phyloP scores from a whole-genome alignment of 371 early-diverging fungal species.

The Lichtheimia corymbifera region DNA sequence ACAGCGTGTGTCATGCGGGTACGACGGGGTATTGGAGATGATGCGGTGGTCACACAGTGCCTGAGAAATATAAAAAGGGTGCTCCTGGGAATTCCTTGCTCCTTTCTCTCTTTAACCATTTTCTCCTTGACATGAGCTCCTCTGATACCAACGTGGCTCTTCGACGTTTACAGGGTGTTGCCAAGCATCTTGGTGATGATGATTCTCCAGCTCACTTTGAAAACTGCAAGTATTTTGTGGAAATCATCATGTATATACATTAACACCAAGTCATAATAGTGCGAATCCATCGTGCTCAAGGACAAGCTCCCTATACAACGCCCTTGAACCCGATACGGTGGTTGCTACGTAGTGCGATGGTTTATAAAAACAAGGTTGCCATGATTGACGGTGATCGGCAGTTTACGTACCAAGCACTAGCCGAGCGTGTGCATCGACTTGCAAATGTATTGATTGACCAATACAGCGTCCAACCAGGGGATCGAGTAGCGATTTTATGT shows the following conservation, averaged over 20 bases:
- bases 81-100: slow-evolving; percentile 1
- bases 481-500: slow-evolving; percentile 61
- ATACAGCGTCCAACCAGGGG: slow-evolving; percentile 26
- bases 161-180: background rate
- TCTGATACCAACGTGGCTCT: background rate
- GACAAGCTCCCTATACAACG: slow-evolving; percentile 24
- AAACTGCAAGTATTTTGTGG: background rate
- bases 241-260: background rate
- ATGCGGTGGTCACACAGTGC: background rate
- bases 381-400: slow-evolving; percentile 42
- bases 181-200: background rate
- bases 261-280: slow-evolving; percentile 13
- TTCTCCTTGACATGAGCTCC: background rate
- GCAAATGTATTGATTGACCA: slow-evolving; percentile 40
- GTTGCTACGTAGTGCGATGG: slow-evolving; percentile 53
- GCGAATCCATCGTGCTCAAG: slow-evolving; percentile 25
- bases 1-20: too few species aligned
- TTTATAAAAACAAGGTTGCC: slow-evolving; percentile 51
- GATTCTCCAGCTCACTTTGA: background rate
- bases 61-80: background rate
- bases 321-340: slow-evolving; percentile 53
- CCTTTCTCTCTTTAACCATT: background rate
- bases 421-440: slow-evolving; percentile 43
- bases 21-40: too few species aligned
- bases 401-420: slow-evolving; percentile 42